Evolutionary conservation across 139 green algal species (phyloP), one percentile per base, ranked within the genome.

Genomic region (Pseudopediastrum boryanum): DNA sequence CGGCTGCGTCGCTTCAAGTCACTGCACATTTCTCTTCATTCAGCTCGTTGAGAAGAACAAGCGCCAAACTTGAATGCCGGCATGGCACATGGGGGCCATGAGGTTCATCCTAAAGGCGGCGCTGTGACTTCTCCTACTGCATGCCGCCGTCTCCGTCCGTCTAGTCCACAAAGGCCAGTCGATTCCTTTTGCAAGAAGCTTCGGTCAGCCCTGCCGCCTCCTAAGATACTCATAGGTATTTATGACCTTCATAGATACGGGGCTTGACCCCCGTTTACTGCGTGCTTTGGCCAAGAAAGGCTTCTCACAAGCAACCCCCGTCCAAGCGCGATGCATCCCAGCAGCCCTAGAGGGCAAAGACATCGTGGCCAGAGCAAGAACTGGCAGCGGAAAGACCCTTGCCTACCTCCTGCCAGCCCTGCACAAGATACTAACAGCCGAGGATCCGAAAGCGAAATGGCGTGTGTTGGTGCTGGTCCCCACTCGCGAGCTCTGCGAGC

Each of bases 401-500:
- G 93, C 94, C 0, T 98, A 98, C 89, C 79, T 98, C 63, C 80
- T 97, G 42, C 94, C 94, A 1, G 86, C 85, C 12, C 58, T 97
- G 56, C 89, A 97, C 75, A 78, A 85, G 4, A 69, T 97, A 2
- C 69, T 96, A 8, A 65, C 75, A 0, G 43, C 65, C 0, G 61
- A 46, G 4, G 65, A 71, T 36, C 76, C 65, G 42, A 82, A 86
- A 9, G 85, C 84, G 91, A 77, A 83, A 7, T 80, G 51, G 71
- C 36, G 25, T 41, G 51, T 61, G 78, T 58, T 97, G 4, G 62
- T 99, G 7, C 83, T 98, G 23, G 95, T 97, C 27, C 96, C 96
- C 19, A 98, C 96, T 9, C 83, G 94, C 0, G 96, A 99, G 85
- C 89, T 99, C 0, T 98, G 90, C 64, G 89, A 98, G 73, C 96